Evolutionary conservation across 148 eudicot species (phyloP).

Genomic region (Chenopodium berlandieri): DNA sequence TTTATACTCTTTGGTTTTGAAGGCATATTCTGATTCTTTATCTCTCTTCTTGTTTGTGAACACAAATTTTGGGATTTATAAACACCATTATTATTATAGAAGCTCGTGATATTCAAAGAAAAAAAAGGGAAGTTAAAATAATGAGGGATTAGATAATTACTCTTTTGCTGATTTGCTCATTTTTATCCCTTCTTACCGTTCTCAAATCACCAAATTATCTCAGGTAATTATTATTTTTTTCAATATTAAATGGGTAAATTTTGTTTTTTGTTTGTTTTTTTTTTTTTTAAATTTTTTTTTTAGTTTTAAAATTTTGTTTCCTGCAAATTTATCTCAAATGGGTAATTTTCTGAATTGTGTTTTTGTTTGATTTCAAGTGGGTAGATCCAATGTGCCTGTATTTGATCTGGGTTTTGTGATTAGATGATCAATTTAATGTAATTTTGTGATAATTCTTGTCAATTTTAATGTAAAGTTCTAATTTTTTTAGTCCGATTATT

Average conservation of each 20-base stretch:
- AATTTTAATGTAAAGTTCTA: not conserved
- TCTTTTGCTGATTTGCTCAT: constrained; percentile 4
- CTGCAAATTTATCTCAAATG: not conserved
- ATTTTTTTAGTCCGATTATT: constrained; percentile 4
- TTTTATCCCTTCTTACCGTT: not conserved
- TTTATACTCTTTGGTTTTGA: constrained; percentile 16
- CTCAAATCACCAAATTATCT: not conserved
- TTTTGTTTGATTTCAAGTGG: constrained; percentile 19
- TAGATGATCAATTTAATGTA: not conserved
- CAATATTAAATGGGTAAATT: not conserved
- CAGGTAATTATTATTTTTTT: constrained; percentile 6
- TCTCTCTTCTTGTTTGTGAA: not conserved
- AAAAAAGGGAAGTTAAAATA: not conserved
- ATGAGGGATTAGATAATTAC: not conserved
- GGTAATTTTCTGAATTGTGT: constrained; percentile 3
- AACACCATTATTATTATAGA: constrained; percentile 11
- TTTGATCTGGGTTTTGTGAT: not conserved
- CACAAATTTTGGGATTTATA: not conserved
- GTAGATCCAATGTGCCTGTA: constrained; percentile 4
- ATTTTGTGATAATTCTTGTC: constrained; percentile 7
- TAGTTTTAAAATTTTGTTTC: constrained; percentile 9
- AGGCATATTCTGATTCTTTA: constrained; percentile 26
- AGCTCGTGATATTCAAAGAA: not conserved
- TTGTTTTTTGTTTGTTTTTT: not conserved
- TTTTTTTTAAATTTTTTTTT: not conserved